Evolutionary conservation across 805 yeast species (phyloP), one percentile per base, ranked within the genome.

Genomic region (Yarrowia sp.): DNA sequence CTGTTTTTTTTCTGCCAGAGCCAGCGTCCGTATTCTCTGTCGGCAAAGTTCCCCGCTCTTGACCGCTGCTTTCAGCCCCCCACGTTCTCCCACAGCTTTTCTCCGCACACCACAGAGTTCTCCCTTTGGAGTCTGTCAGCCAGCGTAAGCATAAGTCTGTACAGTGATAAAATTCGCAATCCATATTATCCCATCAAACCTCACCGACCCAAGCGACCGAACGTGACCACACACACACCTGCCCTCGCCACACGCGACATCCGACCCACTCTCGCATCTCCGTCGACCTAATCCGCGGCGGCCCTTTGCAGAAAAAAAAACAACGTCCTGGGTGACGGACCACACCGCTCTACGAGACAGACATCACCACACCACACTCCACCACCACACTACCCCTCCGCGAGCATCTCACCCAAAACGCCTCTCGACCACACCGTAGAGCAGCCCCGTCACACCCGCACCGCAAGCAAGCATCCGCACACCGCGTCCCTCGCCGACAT

Each of bases 121-220:
- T 32, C 38, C 32, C 39, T 47, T 47, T 21, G 56, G 56, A 44
- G 35, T 44, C 49, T 44, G 51, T 44, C 51, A 44, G 51, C 51
- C 51, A 44, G 51, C 35, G 51, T 44, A 29, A 44, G 51, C 51
- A 33, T 47, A 31, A 33, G 56, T n/a, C 29, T 47, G 56, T 31
- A 35, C 41, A 51, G 42, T 51, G 58, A 51, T 51, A 51, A 51
- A 51, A 51, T 51, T 51, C 58, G 58, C 58, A 51, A 51, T 33
- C 56, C 56, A 47, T 47, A 47, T 47, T 32, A 47, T 47, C 56
- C 58, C 58, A 51, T 33, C 58, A 51, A 33, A 33, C 58, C 41
- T 33, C 58, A 51, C 38, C 24, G 33, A 47, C 8, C 27, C 39
- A 32, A n/a, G n/a, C 56, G 39, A 35, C 56, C 31, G 19, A 47